These are phyloP conservation scores for Kockovaella imperatae DNA, from an alignment of 768 basidiomycete genomes.

Conservation along the genomic window DNA sequence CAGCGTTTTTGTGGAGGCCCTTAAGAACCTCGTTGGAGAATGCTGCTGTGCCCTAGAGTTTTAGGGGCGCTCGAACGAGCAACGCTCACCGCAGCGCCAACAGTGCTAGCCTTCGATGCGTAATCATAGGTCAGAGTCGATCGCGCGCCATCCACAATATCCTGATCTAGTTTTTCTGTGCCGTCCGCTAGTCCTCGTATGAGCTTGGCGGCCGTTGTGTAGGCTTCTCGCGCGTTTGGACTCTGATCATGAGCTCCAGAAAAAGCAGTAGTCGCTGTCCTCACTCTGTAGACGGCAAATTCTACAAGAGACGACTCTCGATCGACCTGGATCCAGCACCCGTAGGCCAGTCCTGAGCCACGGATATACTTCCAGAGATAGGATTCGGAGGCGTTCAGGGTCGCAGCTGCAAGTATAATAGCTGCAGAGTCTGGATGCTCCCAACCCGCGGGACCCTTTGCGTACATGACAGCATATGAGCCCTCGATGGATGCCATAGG, in stretches of 20 bases:
- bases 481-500: conserved; percentile 91
- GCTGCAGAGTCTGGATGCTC: conserved; percentile 74
- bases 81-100: conserved; percentile 68
- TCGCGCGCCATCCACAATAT: conserved; percentile 80
- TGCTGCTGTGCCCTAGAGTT: conserved; percentile 63
- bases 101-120: conserved; percentile 71
- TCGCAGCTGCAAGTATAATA: conserved; percentile 73
- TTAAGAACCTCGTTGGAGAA: conserved; percentile 89
- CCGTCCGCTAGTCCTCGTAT: conserved; percentile 73
- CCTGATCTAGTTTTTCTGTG: conserved; percentile 67
- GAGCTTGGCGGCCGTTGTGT: conserved; percentile 68
- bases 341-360: conserved; percentile 89
- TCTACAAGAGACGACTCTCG: conserved; percentile 67
- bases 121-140: conserved; percentile 81
- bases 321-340: conserved; percentile 68
- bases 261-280: neutral
- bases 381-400: conserved; percentile 87
- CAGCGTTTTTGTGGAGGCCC: conserved; percentile 65
- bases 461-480: conserved; percentile 68
- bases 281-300: conserved; percentile 65
- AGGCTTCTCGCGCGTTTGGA: conserved; percentile 55
- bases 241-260: conserved; percentile 12
- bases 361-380: conserved; percentile 90
- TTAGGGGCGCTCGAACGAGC: neutral
- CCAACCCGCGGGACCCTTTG: conserved; percentile 72